Base-by-base conservation (phyloP, 2,329 filamentous ascomycete species). In the Hypomyces perniciosus region DNA sequence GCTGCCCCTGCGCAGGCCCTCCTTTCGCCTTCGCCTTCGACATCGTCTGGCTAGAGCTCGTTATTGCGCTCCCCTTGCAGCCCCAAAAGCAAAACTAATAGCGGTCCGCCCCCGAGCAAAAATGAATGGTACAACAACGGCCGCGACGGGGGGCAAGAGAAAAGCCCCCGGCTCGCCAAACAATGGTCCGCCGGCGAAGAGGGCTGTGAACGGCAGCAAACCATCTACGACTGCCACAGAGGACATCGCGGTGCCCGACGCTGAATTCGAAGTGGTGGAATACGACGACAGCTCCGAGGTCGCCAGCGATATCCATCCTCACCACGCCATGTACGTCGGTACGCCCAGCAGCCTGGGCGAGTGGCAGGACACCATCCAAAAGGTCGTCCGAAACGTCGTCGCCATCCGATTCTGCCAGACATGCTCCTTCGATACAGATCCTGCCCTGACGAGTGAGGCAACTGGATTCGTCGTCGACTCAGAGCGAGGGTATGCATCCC, bases 351-450 rank as follows among this genome's bases (percentile, higher is more conserved):
- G 66, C 59, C 56, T 69, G 44, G 68, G 68, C 35, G 91, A 95
- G 72, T 99, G 93, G 93, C 92, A 97, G 70, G 87, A 85, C 46
- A 96, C 91, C 1, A 95, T 97, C 54, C 91, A 96, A 69, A 86
- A 84, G 55, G 93, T 99, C 3, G 91, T 99, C 48, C 85, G 86
- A 66, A 96, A 91, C 60, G 93, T 97, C 13, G 93, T 99, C 45
- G 96, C 92, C n/a, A 97, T 99, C 62, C 88, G 95, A 59, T 99
- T 99, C 74, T 97, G 92, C 68, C 90, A 96, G 76, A 96, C 93
- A 0, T 95, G 89, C 68, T 91, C 92, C 27, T 99, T 99, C 68
- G 93, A 99, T 68, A 97, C 93, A n/a, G 93, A 99, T 61, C 76
- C 89, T 29, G 93, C 93, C 6, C 79, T 95, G 68, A 90, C 90